Conservation (phyloP, 768 basidiomycete genomes). For the Xerocomus spinulosus region DNA sequence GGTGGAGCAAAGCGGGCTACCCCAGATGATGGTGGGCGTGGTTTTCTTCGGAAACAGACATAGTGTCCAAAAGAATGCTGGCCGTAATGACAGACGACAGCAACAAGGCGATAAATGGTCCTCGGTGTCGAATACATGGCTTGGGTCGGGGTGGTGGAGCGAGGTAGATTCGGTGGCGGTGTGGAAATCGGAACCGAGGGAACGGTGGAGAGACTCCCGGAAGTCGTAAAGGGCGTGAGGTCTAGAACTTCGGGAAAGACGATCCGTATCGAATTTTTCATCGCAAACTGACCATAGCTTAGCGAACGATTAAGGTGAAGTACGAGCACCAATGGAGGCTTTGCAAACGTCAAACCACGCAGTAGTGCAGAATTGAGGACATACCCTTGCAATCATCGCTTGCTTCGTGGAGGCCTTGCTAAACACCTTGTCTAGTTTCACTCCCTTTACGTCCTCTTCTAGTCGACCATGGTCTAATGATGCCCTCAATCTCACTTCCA, state of each 20-base stretch:
- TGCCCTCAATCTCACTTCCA: slow-evolving; percentile 55
- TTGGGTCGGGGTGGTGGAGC: slow-evolving; percentile 55
- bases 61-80: slow-evolving; percentile 94
- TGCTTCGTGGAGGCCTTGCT: slow-evolving; percentile 80
- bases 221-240: slow-evolving; percentile 83
- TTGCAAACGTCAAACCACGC: slow-evolving; percentile 17
- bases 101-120: slow-evolving; percentile 79
- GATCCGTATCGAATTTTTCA: slow-evolving; percentile 82
- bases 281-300: slow-evolving; percentile 67
- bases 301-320: slow-evolving; percentile 92
- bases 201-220: slow-evolving; percentile 65
- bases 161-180: slow-evolving; percentile 44
- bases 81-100: slow-evolving; percentile 91
- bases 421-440: slow-evolving; percentile 73
- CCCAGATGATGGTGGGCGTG: slow-evolving; percentile 42
- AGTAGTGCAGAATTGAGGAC: not conserved
- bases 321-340: slow-evolving; percentile 84
- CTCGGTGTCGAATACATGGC: slow-evolving; percentile 48
- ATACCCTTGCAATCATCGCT: slow-evolving; percentile 86
- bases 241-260: slow-evolving; percentile 86
- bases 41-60: slow-evolving; percentile 84
- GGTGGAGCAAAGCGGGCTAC: slow-evolving; percentile 38
- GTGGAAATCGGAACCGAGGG: slow-evolving; percentile 71
- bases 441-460: slow-evolving; percentile 78
- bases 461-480: slow-evolving; percentile 72